Conservation (phyloP, 495 filamentous ascomycete species). For the Articulospora tetracladia region DNA sequence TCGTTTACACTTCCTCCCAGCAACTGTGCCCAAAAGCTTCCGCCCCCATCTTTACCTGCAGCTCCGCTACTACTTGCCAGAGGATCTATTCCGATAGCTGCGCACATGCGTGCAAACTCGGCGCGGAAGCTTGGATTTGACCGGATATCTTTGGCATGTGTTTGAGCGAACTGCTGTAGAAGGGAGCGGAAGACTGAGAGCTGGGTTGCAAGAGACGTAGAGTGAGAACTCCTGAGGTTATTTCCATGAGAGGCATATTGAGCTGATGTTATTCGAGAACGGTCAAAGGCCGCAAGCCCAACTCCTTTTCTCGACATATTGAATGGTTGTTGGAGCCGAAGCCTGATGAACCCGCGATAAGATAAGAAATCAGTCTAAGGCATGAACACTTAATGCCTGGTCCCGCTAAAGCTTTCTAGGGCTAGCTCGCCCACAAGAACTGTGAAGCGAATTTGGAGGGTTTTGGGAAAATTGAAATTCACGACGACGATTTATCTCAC, state of each 20-base stretch:
- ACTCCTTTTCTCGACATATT: constrained; percentile 66
- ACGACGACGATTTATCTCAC: constrained; percentile 1
- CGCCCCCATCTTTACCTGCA: constrained; percentile 38
- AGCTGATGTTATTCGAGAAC: constrained; percentile 70
- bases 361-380: not conserved
- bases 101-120: constrained; percentile 98
- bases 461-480: not conserved
- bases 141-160: constrained; percentile 90
- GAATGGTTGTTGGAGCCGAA: not conserved
- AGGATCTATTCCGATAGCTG: constrained; percentile 93
- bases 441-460: not conserved
- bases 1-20: constrained; percentile 90
- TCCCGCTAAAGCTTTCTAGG: not conserved
- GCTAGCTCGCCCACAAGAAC: not conserved
- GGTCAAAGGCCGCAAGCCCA: constrained; percentile 87
- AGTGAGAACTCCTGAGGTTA: constrained; percentile 74
- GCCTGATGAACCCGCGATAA: not conserved
- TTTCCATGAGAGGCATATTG: constrained; percentile 88
- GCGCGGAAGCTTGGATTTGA: constrained; percentile 92
- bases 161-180: constrained; percentile 89
- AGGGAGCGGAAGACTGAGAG: constrained; percentile 93
- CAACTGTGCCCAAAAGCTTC: constrained; percentile 89
- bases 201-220: constrained; percentile 80
- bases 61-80: constrained; percentile 63
- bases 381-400: not conserved